Evolutionary conservation across 805 yeast genomes (phyloP), one percentile per base, ranked within the genome.

Genomic region (Scheffersomyces lignosus): DNA sequence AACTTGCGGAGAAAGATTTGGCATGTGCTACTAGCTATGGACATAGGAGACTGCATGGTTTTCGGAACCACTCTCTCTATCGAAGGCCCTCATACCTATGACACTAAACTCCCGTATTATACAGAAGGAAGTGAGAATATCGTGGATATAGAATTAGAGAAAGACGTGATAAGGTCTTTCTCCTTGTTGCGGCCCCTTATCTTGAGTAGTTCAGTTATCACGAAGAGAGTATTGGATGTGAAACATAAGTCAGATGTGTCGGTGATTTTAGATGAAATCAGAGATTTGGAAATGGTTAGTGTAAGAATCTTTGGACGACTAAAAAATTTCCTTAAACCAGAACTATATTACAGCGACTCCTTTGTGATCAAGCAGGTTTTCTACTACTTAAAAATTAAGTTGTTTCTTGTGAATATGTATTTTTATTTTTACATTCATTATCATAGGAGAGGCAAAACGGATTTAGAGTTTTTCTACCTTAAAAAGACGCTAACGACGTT

Each of bases 1-100:
- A 47, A 64, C 3, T 49, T 79, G 4, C 69, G 77, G 71, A 66
- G 87, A 48, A 80, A 77, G 45, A 65, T 79, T 3, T 81, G 87
- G 87, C 71, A 69, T 52, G 59, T 63, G 17, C 53, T 81, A 26
- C 60, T 76, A 3, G 48, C 69, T 1, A 42, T 64, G 32, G 86
- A 80, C 49, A 43, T 64, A 1, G 66, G 71, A 13, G 52, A 58
- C 36, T 53, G 60, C 1, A 62, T 64, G 5, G 62, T 61, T 29
- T 45, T 41, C 18, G 44, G 45, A 10, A 39, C 46, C 7, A 47
- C 52, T 1, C 29, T 45, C 4, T 22, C 35, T 9, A 34, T 34
- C 36, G 10, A 16, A 15, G 10, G 33, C 15, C 9, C 7, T 20
- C 24, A 20, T 14, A 35, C 22, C 14, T 79, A 62, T 48, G 85